These are phyloP conservation scores for Fraxinus latifolia DNA, from an alignment of 305 asterid genomes.

Conservation along the genomic window DNA sequence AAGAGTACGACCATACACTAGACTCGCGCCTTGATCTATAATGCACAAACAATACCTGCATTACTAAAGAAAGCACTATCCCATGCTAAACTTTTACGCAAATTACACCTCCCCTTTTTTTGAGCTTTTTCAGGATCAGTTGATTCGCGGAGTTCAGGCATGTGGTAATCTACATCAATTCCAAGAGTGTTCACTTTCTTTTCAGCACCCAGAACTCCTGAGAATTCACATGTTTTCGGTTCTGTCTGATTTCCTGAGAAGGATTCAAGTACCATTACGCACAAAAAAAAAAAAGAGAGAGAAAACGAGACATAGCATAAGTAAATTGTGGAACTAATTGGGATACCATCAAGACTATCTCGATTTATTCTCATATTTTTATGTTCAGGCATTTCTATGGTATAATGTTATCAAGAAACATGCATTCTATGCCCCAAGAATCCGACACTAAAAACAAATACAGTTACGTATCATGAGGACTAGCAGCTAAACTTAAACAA, in stretches of 20 bases:
- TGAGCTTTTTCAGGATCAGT: constrained; percentile 46
- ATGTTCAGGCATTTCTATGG: not conserved
- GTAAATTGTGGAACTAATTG: constrained; percentile 1
- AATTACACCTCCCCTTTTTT: constrained; percentile 61
- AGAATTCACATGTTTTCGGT: constrained; percentile 16
- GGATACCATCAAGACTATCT: not conserved
- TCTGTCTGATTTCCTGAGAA: constrained; percentile 33
- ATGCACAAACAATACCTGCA: constrained; percentile 57
- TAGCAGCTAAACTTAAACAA: constrained; percentile 2
- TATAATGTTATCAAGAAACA: not conserved
- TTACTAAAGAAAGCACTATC: constrained; percentile 90
- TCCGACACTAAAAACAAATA: constrained; percentile 1
- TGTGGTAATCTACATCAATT: constrained; percentile 28
- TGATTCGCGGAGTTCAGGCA: constrained; percentile 52
- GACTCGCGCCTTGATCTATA: not conserved
- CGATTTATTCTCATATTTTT: not conserved
- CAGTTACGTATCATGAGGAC: not conserved
- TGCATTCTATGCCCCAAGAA: constrained; percentile 10
- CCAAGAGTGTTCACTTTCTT: constrained; percentile 27
- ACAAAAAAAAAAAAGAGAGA: not conserved
- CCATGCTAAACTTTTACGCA: constrained; percentile 99
- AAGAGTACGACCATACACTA: not conserved
- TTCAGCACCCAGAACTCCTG: constrained; percentile 31
- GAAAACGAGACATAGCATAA: not conserved
- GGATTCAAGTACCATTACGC: constrained; percentile 18